Conservation (phyloP, 2,329 filamentous ascomycete genomes). For the Colletotrichum musae region DNA sequence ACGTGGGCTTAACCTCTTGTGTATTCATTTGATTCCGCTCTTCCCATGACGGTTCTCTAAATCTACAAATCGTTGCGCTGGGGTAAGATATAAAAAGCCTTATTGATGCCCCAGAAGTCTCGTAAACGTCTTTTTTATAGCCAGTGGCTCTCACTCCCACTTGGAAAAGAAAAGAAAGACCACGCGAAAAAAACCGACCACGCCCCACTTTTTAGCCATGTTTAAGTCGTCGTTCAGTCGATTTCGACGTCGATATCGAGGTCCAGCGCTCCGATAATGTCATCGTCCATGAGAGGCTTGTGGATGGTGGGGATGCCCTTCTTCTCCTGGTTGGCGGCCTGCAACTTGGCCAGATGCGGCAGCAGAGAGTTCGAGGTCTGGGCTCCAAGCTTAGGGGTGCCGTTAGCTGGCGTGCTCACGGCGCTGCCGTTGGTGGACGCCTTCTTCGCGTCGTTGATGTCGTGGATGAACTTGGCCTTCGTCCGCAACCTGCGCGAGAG, state of each 20-base stretch:
- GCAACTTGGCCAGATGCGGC: constrained; percentile 68
- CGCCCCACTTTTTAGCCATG: too few relatives aligned
- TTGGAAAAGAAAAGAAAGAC: neutral
- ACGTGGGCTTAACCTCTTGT: neutral
- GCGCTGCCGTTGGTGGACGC: constrained; percentile 59
- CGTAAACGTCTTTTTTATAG: constrained; percentile 14
- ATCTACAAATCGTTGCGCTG: constrained; percentile 27
- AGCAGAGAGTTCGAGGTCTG: constrained; percentile 59
- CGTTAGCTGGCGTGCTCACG: constrained; percentile 65
- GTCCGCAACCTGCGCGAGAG: constrained; percentile 75
- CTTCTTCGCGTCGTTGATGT: constrained; percentile 63
- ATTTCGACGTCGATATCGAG: constrained; percentile 94
- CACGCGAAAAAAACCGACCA: neutral
- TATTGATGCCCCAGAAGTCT: neutral
- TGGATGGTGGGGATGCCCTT: constrained; percentile 78
- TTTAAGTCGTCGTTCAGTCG: constrained; percentile 53
- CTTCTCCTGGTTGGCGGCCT: constrained; percentile 68
- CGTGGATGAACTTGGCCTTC: constrained; percentile 77
- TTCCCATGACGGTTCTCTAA: constrained; percentile 5
- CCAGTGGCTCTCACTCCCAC: neutral
- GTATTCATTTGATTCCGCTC: constrained; percentile 22
- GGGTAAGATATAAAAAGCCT: neutral
- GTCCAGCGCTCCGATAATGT: constrained; percentile 91
- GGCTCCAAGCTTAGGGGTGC: constrained; percentile 63
- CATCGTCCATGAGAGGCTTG: constrained; percentile 88